Conservation (phyloP, 2,329 filamentous ascomycete species). For the Metarhizium album region DNA sequence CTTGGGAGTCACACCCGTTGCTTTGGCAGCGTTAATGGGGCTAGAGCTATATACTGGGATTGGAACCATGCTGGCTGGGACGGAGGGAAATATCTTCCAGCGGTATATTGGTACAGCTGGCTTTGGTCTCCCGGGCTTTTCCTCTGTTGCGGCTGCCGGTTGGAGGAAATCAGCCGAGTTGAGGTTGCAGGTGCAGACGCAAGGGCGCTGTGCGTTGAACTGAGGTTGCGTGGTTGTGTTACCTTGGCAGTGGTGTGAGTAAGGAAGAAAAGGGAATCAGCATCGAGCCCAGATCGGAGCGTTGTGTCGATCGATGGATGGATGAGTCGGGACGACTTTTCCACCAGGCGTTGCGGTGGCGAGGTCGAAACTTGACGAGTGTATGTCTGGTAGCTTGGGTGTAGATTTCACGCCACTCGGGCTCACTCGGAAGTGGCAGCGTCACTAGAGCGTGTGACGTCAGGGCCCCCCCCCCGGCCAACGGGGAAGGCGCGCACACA, state of each 20-base stretch:
- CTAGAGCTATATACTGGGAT: slow-evolving; percentile 48
- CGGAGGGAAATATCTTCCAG: neutral
- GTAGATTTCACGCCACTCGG: neutral
- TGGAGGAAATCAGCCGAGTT: neutral
- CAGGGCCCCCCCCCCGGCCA: slow-evolving; percentile 1
- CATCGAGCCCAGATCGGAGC: neutral
- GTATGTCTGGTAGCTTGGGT: too few relatives aligned
- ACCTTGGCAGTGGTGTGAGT: neutral
- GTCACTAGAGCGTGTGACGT: slow-evolving; percentile 4
- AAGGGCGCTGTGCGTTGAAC: neutral
- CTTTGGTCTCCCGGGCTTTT: neutral
- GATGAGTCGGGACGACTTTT: neutral
- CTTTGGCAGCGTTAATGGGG: slow-evolving; percentile 47
- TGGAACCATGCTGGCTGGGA: slow-evolving; percentile 41
- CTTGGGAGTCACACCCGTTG: slow-evolving; percentile 36
- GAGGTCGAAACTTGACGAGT: neutral
- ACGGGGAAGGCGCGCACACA: neutral
- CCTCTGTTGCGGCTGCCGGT: neutral
- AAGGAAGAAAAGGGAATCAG: neutral
- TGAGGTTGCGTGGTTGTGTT: neutral
- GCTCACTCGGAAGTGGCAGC: neutral
- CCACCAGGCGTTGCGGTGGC: neutral
- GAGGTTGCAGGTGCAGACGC: neutral
- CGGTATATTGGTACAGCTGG: neutral
- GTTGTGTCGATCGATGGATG: too few relatives aligned